Base-by-base conservation (phyloP, 768 basidiomycete species). In the Russula olivacea region DNA sequence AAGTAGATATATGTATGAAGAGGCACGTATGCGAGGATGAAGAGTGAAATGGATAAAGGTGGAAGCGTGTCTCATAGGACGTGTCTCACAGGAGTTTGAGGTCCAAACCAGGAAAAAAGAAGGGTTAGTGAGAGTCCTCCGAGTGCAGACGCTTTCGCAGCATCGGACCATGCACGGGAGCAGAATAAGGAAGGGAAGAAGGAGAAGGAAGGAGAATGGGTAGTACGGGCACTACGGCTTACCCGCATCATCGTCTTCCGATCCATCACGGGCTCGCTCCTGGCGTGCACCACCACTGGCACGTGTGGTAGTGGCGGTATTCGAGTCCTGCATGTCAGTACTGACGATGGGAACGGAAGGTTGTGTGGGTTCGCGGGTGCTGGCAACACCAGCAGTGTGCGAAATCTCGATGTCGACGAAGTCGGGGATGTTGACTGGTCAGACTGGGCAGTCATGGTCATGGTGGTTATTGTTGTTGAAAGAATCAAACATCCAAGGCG, bases 271-370 rank as follows among this genome's bases (percentile, higher is more conserved):
- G 50, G 78, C 75, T 28, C 4, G 78, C 75, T 43, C 76, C 76
- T 30, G 63, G 71, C 25, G 80, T 9, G 32, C 32, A 32, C 32
- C 32, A 38, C 55, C 49, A 41, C 38, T 19, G 9, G 49, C 43
- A 12, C 15, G 23, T 12, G 12, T 19, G 15, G 54, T 8, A 9
- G 6, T 7, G 32, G 32, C 25, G 9, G 53, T 48, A 25, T 30
- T 48, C 12, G 61, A 54, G 55, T 86, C 80, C 67, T 85, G 82
- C 54, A 90, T 74, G 65, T 82, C n/a, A n/a, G n/a, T n/a, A n/a
- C n/a, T 87, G 68, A 92, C 87, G 61, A 93, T 89, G 64, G 91
- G 83, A n/a, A 93, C 87, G 1, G 88, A 90, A 30, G 90, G 85
- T 25, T 88, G 86, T 0, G 89, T 89, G 32, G 1, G 90, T 68